A percentile compares a stretch with the other conserved stretches of the same genome.
These are phyloP conservation scores for Colletotrichum sp. DNA, from an alignment of 2,329 filamentous ascomycete species.

Conservation along the genomic window DNA sequence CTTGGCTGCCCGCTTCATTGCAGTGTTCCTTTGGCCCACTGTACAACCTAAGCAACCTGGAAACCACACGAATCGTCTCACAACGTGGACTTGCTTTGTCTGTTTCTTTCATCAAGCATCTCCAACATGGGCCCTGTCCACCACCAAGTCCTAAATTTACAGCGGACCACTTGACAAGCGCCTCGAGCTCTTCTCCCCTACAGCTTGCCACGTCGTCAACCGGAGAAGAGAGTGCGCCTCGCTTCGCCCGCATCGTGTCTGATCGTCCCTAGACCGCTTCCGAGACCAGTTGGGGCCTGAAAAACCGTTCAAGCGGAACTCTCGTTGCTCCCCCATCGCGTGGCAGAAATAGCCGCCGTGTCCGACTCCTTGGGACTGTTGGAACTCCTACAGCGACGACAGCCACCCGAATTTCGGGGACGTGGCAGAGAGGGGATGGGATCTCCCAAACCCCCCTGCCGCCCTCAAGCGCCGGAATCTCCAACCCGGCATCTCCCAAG, in stretches of 20 bases:
- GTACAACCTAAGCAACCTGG: background rate
- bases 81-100: background rate
- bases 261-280: background rate
- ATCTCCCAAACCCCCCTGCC: background rate
- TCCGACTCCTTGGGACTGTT: background rate
- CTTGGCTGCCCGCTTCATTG: background rate
- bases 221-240: background rate
- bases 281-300: background rate
- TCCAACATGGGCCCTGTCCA: background rate
- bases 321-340: background rate
- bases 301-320: background rate
- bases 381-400: background rate
- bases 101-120: background rate
- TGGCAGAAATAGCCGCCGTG: conserved; percentile 5
- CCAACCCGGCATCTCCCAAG: background rate
- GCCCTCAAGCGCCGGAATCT: background rate
- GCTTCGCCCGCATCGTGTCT: background rate
- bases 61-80: background rate
- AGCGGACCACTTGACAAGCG: background rate
- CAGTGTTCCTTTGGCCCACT: background rate
- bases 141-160: background rate
- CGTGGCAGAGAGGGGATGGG: background rate
- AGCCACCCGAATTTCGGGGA: background rate
- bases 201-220: background rate
- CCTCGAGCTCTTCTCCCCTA: background rate